A percentile compares a stretch with the other conserved stretches of the same genome.
These are phyloP conservation scores for Dactylonectria estremocensis DNA, from an alignment of 2,329 filamentous ascomycete genomes.

Conservation along the genomic window DNA sequence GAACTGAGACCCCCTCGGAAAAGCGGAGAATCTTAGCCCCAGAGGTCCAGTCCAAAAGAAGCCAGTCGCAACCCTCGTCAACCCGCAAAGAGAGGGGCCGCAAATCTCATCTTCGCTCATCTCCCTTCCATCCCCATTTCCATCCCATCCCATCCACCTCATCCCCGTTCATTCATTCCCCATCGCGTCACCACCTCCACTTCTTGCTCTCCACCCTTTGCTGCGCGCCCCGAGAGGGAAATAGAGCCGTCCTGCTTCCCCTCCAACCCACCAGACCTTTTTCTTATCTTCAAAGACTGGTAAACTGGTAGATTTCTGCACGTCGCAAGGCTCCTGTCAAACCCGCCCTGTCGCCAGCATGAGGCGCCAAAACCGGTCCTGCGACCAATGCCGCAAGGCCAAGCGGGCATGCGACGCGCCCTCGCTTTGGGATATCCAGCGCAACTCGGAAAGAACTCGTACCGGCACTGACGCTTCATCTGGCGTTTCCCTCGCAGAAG, in stretches of 20 bases:
- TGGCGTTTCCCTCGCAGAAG: constrained; percentile 45
- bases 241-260: constrained; percentile 20
- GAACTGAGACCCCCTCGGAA: constrained; percentile 47
- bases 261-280: constrained; percentile 6
- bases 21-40: constrained; percentile 45
- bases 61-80: constrained; percentile 31
- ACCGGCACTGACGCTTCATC: constrained; percentile 39
- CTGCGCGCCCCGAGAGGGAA: constrained; percentile 20
- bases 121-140: constrained; percentile 35
- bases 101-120: constrained; percentile 45
- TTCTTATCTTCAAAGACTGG: constrained; percentile 1
- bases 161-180: constrained; percentile 32
- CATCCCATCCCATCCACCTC: constrained; percentile 24
- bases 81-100: constrained; percentile 33
- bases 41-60: constrained; percentile 25
- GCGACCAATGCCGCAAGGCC: constrained; percentile 50
- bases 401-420: constrained; percentile 50
- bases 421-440: constrained; percentile 49
- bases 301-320: not conserved
- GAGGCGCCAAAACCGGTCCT: constrained; percentile 50
- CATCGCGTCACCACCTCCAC: constrained; percentile 33
- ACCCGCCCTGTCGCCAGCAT: constrained; percentile 35
- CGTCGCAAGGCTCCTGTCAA: not conserved
- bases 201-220: constrained; percentile 24
- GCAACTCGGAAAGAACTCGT: constrained; percentile 46